phyloP scores from a whole-genome alignment of 2,329 filamentous ascomycete genomes.

The Cladosporium velox region DNA sequence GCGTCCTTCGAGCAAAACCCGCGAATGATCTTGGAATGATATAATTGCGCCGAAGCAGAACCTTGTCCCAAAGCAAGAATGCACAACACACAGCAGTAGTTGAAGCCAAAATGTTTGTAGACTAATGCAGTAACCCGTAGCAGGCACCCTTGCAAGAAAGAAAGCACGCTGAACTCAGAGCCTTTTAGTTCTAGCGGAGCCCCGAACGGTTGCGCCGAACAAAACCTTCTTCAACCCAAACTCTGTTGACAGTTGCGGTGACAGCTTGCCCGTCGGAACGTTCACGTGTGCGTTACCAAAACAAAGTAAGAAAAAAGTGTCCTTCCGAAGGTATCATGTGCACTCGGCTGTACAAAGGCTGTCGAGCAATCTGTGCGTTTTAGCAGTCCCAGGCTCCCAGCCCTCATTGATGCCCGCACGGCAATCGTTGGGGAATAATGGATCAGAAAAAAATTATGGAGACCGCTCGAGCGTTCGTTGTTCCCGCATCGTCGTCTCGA shows the following conservation, averaged over 20 bases:
- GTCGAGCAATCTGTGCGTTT: background rate
- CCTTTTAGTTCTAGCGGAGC: background rate
- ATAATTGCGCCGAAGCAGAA: conserved; percentile 1
- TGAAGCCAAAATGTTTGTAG: background rate
- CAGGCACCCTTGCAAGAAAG: background rate
- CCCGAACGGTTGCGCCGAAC: background rate
- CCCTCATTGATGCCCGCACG: background rate
- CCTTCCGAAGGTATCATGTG: background rate
- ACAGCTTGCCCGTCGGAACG: background rate
- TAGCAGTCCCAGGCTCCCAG: background rate
- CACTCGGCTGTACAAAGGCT: background rate
- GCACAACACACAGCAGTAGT: background rate
- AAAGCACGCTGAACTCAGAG: background rate
- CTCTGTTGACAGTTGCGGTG: background rate
- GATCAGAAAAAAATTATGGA: background rate
- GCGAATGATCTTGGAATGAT: background rate
- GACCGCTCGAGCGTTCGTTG: background rate
- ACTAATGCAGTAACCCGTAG: background rate
- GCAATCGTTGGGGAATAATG: background rate
- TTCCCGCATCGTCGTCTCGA: background rate
- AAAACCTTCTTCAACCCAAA: background rate
- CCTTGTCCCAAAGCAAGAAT: background rate
- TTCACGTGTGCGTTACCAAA: background rate
- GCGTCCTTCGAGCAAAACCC: conserved; percentile 1
- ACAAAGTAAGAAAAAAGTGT: background rate